Conservation (phyloP, 805 yeast genomes). For the Saturnispora halmiae region DNA sequence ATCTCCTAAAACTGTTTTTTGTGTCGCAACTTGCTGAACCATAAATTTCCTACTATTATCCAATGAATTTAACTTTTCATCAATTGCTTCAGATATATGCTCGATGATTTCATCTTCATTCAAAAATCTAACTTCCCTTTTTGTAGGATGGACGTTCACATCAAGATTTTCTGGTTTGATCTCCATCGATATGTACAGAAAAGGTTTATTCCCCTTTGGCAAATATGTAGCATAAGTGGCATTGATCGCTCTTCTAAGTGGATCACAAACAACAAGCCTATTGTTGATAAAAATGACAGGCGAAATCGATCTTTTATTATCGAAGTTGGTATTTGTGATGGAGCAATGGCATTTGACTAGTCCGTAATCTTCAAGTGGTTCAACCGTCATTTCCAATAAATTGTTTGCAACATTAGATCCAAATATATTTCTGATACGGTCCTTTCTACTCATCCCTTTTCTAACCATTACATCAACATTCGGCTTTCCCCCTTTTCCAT, state of each 20-base stretch:
- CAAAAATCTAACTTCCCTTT: slow-evolving; percentile 80
- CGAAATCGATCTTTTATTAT: slow-evolving; percentile 51
- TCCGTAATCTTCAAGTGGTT: slow-evolving; percentile 36
- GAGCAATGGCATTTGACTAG: slow-evolving; percentile 46
- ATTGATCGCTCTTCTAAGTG: slow-evolving; percentile 57
- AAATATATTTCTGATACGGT: slow-evolving; percentile 63
- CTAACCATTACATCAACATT: slow-evolving; percentile 57
- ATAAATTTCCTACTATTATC: slow-evolving; percentile 64
- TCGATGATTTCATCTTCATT: slow-evolving; percentile 81
- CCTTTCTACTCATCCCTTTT: slow-evolving; percentile 41
- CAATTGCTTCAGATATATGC: slow-evolving; percentile 40
- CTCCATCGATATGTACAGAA: slow-evolving; percentile 62
- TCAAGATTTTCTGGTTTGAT: slow-evolving; percentile 68
- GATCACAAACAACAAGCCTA: slow-evolving; percentile 76
- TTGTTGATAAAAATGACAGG: slow-evolving; percentile 82
- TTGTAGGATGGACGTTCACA: slow-evolving; percentile 94
- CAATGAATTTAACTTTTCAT: slow-evolving; percentile 40
- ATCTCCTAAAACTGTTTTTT: slow-evolving; percentile 13
- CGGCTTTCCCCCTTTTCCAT: slow-evolving; percentile 40
- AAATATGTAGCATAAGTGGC: slow-evolving; percentile 55
- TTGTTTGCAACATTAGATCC: slow-evolving; percentile 65
- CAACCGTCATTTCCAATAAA: slow-evolving; percentile 40
- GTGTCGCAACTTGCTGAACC: slow-evolving; percentile 48
- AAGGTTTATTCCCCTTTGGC: slow-evolving; percentile 73
- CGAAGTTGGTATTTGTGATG: slow-evolving; percentile 63